Base-by-base conservation (phyloP, 176 grass and related monocot species). In the Raddia guianensis region DNA sequence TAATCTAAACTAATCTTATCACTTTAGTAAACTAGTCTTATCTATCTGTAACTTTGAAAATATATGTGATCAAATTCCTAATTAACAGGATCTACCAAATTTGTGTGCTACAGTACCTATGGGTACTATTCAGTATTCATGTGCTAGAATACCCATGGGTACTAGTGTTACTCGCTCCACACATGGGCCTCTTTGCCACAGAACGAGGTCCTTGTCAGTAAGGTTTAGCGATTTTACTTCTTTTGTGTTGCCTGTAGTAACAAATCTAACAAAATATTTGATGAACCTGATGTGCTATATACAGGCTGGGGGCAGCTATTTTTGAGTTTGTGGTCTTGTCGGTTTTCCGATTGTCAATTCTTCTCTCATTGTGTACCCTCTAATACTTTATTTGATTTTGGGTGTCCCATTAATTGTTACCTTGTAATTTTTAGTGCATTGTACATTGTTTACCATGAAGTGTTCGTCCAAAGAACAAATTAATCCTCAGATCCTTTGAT, bases 231-330 rank as follows among this genome's bases (percentile, higher is more conserved):
- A 33, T 63, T 71, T 63, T 47, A 20, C 20, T 54, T 63, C 0
- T 8, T 33, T 65, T 57, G 3, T 83, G 37, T 64, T 82, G 32
- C 58, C 21, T 77, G n/a, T 73, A 32, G 9, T 67, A 73, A 12
- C 60, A 43, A 21, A 21, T 72, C 60, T 72, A 55, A 53, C 82
- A 70, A 53, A 40, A 21, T 12, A 60, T 75, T 74, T 32, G 12
- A 9, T 19, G 32, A 70, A 63, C 59, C 35, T 37, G 19, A 3
- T 12, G 9, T 15, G 49, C 11, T 66, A 49, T 16, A 14, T 65
- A 16, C 54, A 15, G 35, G 21, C 63, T 32, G 52, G 19, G 54
- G 5, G 10, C 9, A 14, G 33, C 14, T 60, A 9, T 67, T 16
- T 73, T 70, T 60, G 14, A 62, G 14, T 70, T 60, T 1, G 18